Base-by-base conservation (phyloP, 2,329 filamentous ascomycete genomes). In the Scedosporium boydii region DNA sequence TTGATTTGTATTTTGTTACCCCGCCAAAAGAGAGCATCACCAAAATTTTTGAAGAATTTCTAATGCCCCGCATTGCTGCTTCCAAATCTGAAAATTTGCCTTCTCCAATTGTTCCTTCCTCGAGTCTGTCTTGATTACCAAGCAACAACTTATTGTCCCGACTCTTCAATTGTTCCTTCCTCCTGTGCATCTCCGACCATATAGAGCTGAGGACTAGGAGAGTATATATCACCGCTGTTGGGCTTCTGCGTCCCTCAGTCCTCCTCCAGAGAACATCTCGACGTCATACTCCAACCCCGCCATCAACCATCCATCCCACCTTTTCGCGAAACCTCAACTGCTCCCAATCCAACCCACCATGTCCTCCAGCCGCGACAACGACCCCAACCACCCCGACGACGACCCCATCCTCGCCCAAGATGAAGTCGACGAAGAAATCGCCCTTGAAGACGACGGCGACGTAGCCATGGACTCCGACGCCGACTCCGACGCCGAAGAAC, bases 381-480 rank as follows among this genome's bases (percentile, higher is more conserved):
- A 57, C 38, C 60, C 63, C 55, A 23, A 44, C 23, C 46, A 62
- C 57, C 53, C 63, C 23, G 59, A 63, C 57, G 56, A 60, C 27
- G 65, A 63, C 6, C 56, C 61, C 38, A 62, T 65, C 16, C 59
- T 66, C 55, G 59, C 61, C 53, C 55, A 57, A 12, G 56, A 69
- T 65, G 61, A 65, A 42, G 58, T 65, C 65, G 56, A 48, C 60
- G n/a, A 70, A 66, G 64, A 68, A 63, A 44, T 70, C 66, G 2
- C 59, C 44, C 7, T 65, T 65, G 34, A 38, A 14, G n/a, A 59
- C 29, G 87, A 86, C 64, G 87, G 83, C 59, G 90, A 96, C 72
- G 82, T 90, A 61, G 84, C 84, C 53, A 96, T 96, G 91, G 91
- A 93, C 70, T 89, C 86, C 3, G 84, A 84, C 64, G 85, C 87